phyloP scores from a whole-genome alignment of 2,329 filamentous ascomycete genomes.

The Graphilbum fragrans region DNA sequence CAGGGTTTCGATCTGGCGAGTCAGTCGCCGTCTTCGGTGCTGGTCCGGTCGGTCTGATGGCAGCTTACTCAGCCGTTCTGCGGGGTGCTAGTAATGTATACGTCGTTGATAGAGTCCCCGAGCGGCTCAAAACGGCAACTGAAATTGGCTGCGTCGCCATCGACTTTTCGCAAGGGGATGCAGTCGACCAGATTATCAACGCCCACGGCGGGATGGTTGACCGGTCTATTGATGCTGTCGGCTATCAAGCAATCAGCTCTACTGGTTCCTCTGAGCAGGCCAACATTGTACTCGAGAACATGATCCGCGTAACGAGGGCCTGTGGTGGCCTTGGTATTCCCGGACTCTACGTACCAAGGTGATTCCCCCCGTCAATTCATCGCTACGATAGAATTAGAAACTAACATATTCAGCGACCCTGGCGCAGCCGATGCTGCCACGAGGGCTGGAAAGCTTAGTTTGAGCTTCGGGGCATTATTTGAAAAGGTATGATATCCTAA shows the following conservation, averaged over 20 bases:
- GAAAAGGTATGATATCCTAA: background rate
- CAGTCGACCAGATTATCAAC: constrained; percentile 11
- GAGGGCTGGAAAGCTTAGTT: background rate
- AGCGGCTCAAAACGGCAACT: constrained; percentile 12
- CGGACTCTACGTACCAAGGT: constrained; percentile 1
- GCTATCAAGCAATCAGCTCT: background rate
- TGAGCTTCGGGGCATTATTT: constrained; percentile 1
- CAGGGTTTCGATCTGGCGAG: constrained; percentile 24
- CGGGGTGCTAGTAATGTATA: constrained; percentile 14
- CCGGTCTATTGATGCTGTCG: constrained; percentile 1
- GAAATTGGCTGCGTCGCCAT: constrained; percentile 13
- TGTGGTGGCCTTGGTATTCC: constrained; percentile 1
- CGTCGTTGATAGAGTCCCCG: constrained; percentile 12
- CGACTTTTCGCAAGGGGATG: constrained; percentile 10
- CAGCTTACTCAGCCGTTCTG: constrained; percentile 14
- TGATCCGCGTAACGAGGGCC: constrained; percentile 1
- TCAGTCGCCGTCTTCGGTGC: constrained; percentile 15
- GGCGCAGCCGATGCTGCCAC: constrained; percentile 1
- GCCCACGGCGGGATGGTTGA: background rate
- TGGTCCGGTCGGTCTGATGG: constrained; percentile 14
- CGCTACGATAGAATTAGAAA: too few species aligned
- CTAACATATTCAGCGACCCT: background rate
- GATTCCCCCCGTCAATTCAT: background rate
- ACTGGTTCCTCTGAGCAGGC: background rate
- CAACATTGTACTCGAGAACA: constrained; percentile 1